Evolutionary conservation across 2,329 filamentous ascomycete genomes (phyloP), one percentile per base, ranked within the genome.

Genomic region (Capronia epimyces): DNA sequence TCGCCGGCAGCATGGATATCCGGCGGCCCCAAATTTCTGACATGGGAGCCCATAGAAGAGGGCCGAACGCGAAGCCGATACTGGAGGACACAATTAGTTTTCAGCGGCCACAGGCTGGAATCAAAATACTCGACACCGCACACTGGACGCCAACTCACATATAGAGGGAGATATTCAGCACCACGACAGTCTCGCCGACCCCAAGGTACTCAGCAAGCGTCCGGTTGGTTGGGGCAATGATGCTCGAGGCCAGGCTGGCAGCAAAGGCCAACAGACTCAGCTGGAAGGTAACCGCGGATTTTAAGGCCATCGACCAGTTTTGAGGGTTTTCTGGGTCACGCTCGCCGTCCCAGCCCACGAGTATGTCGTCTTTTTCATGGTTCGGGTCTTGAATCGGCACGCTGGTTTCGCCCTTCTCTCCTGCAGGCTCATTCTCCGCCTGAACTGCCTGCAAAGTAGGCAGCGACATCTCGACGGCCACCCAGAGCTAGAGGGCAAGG

Each of bases 261-360:
- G 69, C 65, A n/a, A 78, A 61, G 1, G 77, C 75, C 13, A 79
- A 64, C 66, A 78, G 67, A 20, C 73, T 70, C 27, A 79, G 60
- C 45, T 75, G 69, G 15, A 76, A 66, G 0, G 75, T 77, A 44
- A 78, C 65, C 65, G 69, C 75, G 40, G 64, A 66, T 61, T 77
- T 77, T 53, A 73, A 71, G 2, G 43, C 37, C 4, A 62, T 59
- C 0, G 64, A 63, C 67, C 71, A 79, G 54, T 76, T 76, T 43
- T 69, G 67, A 0, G 77, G 77, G 51, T 79, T 76, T 6, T 63
- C 62, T 21, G 32, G 16, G 37, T 57, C 55, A 18, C 49, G 31
- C 12, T 52, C 39, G 22, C 42, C 44, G 5, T 55, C 52, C 52
- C 52, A 55, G 20, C 18, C 42, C 15, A 55, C 49, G 2, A 55